Conservation (phyloP, 225 moss, liverwort and hornwort species). For the Physcomitrium patens region DNA sequence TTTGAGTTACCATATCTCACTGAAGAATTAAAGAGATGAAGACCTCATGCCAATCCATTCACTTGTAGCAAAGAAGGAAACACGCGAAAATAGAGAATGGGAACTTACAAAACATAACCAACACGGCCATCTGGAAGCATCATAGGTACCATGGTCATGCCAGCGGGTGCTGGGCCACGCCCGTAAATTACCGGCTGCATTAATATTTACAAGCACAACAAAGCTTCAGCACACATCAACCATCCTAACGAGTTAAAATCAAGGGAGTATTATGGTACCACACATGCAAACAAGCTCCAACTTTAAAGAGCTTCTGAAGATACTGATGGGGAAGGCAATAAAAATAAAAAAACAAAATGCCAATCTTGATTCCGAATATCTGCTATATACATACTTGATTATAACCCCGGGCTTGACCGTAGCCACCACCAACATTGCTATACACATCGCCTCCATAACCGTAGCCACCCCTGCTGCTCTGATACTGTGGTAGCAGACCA, state of each 20-base stretch:
- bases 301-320: not conserved
- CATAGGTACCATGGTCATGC: conserved; percentile 99
- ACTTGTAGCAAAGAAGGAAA: not conserved
- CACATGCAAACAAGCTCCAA: not conserved
- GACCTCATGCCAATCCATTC: not conserved
- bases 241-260: not conserved
- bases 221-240: conserved; percentile 12
- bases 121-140: conserved; percentile 97
- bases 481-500: conserved; percentile 93
- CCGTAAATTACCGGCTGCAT: conserved; percentile 97
- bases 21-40: not conserved
- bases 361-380: not conserved
- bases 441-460: conserved; percentile 89
- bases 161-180: conserved; percentile 94
- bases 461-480: conserved; percentile 76
- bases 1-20: conserved; percentile 14
- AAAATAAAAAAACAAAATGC: not conserved
- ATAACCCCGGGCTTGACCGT: conserved; percentile 87
- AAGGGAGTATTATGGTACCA: too few species aligned
- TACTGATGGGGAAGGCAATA: not conserved
- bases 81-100: not conserved
- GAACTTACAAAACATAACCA: conserved; percentile 96
- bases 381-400: conserved; percentile 68
- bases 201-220: conserved; percentile 19
- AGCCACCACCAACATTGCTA: conserved; percentile 71